Evolutionary conservation across 768 basidiomycete species (phyloP).

Genomic region (Lanmaoa rubissima): DNA sequence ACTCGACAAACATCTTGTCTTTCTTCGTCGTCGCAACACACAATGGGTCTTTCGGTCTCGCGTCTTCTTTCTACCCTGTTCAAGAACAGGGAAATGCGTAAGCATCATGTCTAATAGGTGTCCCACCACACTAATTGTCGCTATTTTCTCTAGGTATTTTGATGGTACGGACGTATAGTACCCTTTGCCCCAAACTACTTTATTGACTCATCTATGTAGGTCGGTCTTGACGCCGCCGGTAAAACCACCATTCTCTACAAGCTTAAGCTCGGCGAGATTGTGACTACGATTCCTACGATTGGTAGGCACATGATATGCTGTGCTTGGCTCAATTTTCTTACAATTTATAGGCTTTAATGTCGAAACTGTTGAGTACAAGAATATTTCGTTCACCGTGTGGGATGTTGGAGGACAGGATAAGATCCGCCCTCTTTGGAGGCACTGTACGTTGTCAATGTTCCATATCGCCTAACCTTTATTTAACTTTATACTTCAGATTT

Average conservation of each 20-base stretch:
- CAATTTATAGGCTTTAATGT: conserved; percentile 90
- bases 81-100: conserved; percentile 99
- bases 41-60: conserved; percentile 80
- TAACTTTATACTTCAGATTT: conserved; percentile 64
- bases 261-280: conserved; percentile 99
- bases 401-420: conserved; percentile 99
- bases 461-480: conserved; percentile 8
- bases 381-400: conserved; percentile 99
- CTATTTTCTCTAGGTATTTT: conserved; percentile 75
- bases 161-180: conserved; percentile 58
- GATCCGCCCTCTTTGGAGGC: conserved; percentile 99
- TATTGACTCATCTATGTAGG: conserved; percentile 43
- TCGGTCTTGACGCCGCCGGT: conserved; percentile 99
- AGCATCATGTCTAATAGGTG: conserved; percentile 35
- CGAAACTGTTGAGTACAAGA: conserved; percentile 99
- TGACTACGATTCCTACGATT: conserved; percentile 99
- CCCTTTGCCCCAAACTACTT: conserved; percentile 21
- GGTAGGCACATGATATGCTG: conserved; percentile 53
- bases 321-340: conserved; percentile 5
- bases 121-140: conserved; percentile 21
- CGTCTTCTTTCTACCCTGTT: conserved; percentile 79
- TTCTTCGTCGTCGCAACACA: conserved; percentile 35
- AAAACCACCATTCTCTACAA: conserved; percentile 99
- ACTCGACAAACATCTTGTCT: conserved; percentile 27
- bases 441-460: conserved; percentile 67